Evolutionary conservation across 78 protist genomes (phyloP).

Genomic region (Chrysochromulina tobinii): DNA sequence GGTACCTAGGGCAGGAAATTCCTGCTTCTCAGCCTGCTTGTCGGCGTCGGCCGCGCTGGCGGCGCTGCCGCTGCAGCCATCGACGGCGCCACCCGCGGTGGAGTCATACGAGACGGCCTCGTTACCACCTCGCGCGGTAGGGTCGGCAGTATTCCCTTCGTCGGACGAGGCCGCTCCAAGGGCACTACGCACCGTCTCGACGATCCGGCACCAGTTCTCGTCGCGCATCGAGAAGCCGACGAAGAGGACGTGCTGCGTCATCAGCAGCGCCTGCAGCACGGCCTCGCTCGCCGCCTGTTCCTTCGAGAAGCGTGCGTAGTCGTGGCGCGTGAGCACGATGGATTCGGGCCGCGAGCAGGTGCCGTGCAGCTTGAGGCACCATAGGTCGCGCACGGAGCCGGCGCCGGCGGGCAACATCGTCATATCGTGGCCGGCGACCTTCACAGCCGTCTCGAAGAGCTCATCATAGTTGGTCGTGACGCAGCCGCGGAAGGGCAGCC

Average conservation of each 20-base stretch:
- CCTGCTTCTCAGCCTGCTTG: background rate
- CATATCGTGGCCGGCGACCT: conserved; percentile 29
- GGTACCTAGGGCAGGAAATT: background rate
- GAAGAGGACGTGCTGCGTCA: conserved; percentile 72
- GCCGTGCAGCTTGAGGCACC: conserved; percentile 71
- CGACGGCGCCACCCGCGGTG: no score
- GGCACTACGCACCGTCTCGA: conserved; percentile 6
- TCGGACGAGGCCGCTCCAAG: background rate
- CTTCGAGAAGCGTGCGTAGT: conserved; percentile 64
- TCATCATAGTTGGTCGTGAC: conserved; percentile 73
- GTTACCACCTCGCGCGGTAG: no score
- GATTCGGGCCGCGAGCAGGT: conserved; percentile 54
- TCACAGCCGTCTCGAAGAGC: conserved; percentile 64
- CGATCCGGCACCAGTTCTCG: conserved; percentile 63
- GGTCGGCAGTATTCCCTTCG: background rate
- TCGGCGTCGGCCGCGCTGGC: background rate
- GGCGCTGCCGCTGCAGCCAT: no score
- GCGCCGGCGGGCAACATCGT: conserved; percentile 32
- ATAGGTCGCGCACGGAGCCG: background rate
- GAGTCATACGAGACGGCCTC: no score
- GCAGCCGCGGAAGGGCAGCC: conserved; percentile 50
- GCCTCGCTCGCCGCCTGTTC: conserved; percentile 68
- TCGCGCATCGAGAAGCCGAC: conserved; percentile 70
- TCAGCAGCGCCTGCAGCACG: conserved; percentile 60
- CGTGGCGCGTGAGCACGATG: conserved; percentile 68